Base-by-base conservation (phyloP, 129 eudicot species). In the Flaveria sonorensis region DNA sequence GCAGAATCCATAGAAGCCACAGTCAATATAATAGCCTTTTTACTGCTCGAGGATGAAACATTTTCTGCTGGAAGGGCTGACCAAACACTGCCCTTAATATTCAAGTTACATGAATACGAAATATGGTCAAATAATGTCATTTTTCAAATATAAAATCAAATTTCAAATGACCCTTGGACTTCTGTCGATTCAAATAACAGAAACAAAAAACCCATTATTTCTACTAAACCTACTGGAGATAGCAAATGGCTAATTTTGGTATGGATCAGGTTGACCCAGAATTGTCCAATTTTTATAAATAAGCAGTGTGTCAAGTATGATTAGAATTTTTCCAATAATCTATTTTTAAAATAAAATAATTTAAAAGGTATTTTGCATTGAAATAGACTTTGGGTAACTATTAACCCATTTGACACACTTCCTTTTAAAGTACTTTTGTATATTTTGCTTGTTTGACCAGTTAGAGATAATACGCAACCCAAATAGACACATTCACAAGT, bases 61-160 rank as follows among this genome's bases (percentile, higher is more conserved):
- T 81, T 87, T 40, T 83, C 75, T 77, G 96, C 87, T 74, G 96
- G 97, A 89, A 95, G 91, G 28, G 97, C 87, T 60, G 99, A 91
- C 99, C 92, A 89, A 72, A 91, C 99, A 95, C 99, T 95, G 99
- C 95, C 96, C 94, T 94, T 94, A 89, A 94, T 78, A 86, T 78
- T 75, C 62, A 86, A 82, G 81, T 83, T 57, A 81, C 75, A 74
- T 48, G 79, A 73, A 71, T 36, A 39, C 72, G 77, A 82, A 65
- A 52, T 68, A 79, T 23, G 86, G 85, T 86, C 74, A 88, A 83
- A 81, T 72, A 68, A 45, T 32, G 53, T 5, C 65, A 55, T 61
- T 18, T 7, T 7, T 19, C 10, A 19, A n/a, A 23, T 10, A 8
- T 28, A 43, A 55, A 39, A 32, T 53, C 28, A 61, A 26, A 28